phyloP scores from a whole-genome alignment of 371 early-diverging fungal species.

The Cladochytrium tenue region DNA sequence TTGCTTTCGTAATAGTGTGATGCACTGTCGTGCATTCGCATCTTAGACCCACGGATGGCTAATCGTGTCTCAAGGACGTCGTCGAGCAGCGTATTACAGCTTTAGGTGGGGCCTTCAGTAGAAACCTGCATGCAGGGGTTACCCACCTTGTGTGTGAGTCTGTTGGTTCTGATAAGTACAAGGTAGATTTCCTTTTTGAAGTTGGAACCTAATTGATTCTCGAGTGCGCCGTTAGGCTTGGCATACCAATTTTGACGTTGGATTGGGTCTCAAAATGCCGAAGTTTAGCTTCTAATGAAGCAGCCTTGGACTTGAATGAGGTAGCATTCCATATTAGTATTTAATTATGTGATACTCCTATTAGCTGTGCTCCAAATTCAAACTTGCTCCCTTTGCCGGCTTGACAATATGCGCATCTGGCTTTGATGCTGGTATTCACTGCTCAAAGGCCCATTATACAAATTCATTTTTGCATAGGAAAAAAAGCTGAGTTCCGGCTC shows the following conservation, averaged over 20 bases:
- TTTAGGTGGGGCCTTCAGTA: slow-evolving; percentile 1
- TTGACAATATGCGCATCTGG: slow-evolving; percentile 6
- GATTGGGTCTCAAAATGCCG: neutral
- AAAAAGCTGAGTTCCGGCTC: neutral
- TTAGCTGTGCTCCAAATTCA: neutral
- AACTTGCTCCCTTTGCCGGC: neutral
- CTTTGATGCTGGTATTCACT: slow-evolving; percentile 2
- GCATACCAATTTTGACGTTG: neutral
- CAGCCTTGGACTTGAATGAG: neutral
- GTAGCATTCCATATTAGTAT: neutral
- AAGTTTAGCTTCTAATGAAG: neutral
- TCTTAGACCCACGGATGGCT: too few relatives aligned
- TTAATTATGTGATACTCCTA: neutral
- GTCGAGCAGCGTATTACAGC: neutral
- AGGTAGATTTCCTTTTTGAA: slow-evolving; percentile 2
- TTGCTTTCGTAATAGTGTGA: too few relatives aligned
- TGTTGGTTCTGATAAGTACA: slow-evolving; percentile 21
- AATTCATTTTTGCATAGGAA: neutral
- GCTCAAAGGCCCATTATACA: neutral
- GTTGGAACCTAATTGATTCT: neutral
- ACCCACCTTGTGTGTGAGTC: slow-evolving; percentile 20
- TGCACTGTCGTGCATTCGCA: too few relatives aligned
- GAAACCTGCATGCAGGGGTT: neutral
- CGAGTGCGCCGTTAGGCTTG: neutral
- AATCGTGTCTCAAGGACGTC: too few relatives aligned